Percentiles rank a stretch among this genome's conserved stretches.
Conservation (phyloP, 2,329 filamentous ascomycete genomes). For the Beauveria bassiana region DNA sequence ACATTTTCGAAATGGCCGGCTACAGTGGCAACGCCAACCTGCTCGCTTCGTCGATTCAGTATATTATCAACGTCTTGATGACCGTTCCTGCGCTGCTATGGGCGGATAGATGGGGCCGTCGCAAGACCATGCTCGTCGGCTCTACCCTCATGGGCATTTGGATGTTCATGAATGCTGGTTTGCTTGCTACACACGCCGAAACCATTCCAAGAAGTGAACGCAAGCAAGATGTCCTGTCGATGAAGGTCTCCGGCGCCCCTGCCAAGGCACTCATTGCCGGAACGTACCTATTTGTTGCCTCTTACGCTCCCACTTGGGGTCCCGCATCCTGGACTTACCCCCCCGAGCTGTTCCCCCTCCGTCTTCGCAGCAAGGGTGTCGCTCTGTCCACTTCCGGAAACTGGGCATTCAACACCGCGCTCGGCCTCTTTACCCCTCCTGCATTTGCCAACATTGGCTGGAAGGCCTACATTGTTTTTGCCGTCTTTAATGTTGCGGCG, state of each 20-base stretch:
- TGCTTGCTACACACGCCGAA: constrained; percentile 40
- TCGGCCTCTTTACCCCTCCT: constrained; percentile 31
- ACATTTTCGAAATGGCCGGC: constrained; percentile 32
- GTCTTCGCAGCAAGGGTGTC: constrained; percentile 30
- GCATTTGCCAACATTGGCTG: constrained; percentile 36
- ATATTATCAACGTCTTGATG: constrained; percentile 72
- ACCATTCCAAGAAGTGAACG: constrained; percentile 35
- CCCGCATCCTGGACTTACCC: constrained; percentile 39
- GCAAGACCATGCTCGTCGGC: constrained; percentile 58
- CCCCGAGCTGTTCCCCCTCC: constrained; percentile 31
- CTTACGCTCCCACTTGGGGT: constrained; percentile 38
- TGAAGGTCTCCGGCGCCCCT: constrained; percentile 35
- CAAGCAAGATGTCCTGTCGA: constrained; percentile 38
- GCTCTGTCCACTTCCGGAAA: constrained; percentile 28
- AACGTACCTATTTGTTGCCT: constrained; percentile 57
- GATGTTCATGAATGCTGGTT: constrained; percentile 46
- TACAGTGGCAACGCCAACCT: constrained; percentile 40
- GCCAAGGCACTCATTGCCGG: constrained; percentile 58
- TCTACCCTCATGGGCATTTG: constrained; percentile 57
- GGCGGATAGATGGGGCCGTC: constrained; percentile 70
- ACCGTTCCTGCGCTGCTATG: constrained; percentile 68
- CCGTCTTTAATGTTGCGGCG: constrained; percentile 42
- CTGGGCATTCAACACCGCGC: constrained; percentile 34
- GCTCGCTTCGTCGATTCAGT: constrained; percentile 48
- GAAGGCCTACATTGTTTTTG: constrained; percentile 45